phyloP scores from a whole-genome alignment of 805 yeast genomes.

The Clavispora santaluciae region DNA sequence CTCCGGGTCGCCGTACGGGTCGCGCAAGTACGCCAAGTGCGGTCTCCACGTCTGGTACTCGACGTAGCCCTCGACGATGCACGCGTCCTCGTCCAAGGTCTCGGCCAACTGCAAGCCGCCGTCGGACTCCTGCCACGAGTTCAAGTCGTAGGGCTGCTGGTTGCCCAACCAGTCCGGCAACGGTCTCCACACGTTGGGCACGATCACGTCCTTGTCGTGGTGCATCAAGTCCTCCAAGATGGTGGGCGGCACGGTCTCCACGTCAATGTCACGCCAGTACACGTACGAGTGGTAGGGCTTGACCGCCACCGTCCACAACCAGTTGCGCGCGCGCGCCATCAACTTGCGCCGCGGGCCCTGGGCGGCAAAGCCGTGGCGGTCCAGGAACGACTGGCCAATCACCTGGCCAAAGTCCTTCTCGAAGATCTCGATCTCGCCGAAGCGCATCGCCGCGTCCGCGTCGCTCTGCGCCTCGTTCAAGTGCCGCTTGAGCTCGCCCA shows the following conservation, averaged over 20 bases:
- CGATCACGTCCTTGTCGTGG: slow-evolving; percentile 86
- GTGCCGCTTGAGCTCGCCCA: slow-evolving; percentile 57
- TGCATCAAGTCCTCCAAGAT: slow-evolving; percentile 89
- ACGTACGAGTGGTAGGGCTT: slow-evolving; percentile 94
- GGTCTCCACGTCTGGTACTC: slow-evolving; percentile 99
- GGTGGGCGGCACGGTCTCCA: slow-evolving; percentile 83
- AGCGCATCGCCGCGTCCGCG: slow-evolving; percentile 55
- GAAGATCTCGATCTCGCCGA: slow-evolving; percentile 81
- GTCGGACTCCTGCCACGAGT: slow-evolving; percentile 82
- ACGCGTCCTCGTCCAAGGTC: slow-evolving; percentile 83
- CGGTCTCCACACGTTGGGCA: slow-evolving; percentile 93
- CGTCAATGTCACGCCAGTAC: slow-evolving; percentile 97
- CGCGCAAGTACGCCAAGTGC: slow-evolving; percentile 89
- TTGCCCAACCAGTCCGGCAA: slow-evolving; percentile 81
- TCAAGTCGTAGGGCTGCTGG: slow-evolving; percentile 80
- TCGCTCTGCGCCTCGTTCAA: slow-evolving; percentile 62
- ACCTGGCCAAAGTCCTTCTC: slow-evolving; percentile 92
- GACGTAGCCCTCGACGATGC: slow-evolving; percentile 94
- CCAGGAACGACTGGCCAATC: slow-evolving; percentile 89
- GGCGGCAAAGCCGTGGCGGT: slow-evolving; percentile 92
- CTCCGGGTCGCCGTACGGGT: slow-evolving; percentile 91
- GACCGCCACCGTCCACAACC: slow-evolving; percentile 83
- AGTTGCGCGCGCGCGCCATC: slow-evolving; percentile 94
- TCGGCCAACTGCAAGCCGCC: slow-evolving; percentile 78
- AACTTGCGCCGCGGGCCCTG: slow-evolving; percentile 93